phyloP scores from a whole-genome alignment of 768 basidiomycete species.

The Lactarius akahatsu region DNA sequence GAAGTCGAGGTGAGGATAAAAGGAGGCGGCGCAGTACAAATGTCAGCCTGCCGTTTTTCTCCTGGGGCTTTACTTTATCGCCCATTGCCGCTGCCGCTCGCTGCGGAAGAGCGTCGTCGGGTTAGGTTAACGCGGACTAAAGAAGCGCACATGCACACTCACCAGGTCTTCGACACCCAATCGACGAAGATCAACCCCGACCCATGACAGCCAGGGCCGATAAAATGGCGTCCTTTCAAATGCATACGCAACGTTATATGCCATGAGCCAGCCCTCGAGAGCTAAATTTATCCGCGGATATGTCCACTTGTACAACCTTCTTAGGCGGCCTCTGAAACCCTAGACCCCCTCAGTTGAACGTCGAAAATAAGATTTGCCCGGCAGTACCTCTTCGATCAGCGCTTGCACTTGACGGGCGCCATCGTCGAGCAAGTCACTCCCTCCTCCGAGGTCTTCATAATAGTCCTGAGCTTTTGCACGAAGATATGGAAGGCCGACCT shows the following conservation, averaged over 20 bases:
- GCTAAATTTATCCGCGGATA: conserved; percentile 83
- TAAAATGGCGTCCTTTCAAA: conserved; percentile 86
- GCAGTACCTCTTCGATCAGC: conserved; percentile 53
- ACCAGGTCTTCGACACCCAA: conserved; percentile 79
- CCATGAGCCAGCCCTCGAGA: conserved; percentile 80
- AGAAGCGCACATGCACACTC: conserved; percentile 34
- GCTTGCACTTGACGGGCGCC: conserved; percentile 45
- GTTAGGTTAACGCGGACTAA: conserved; percentile 21
- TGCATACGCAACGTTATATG: conserved; percentile 85
- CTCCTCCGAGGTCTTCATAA: conserved; percentile 87
- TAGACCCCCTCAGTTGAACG: conserved; percentile 32
- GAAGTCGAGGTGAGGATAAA: conserved; percentile 53
- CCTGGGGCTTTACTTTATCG: conserved; percentile 28
- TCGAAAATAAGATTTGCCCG: conserved; percentile 12
- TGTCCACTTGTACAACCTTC: conserved; percentile 61
- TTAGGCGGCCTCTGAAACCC: conserved; percentile 54
- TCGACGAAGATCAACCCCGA: conserved; percentile 80
- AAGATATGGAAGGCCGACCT: conserved; percentile 89
- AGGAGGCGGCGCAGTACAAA: conserved; percentile 49
- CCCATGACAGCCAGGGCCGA: conserved; percentile 88
- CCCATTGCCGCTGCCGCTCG: conserved; percentile 32
- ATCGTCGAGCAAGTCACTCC: conserved; percentile 62
- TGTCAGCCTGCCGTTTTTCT: conserved; percentile 40
- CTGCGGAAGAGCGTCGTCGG: conserved; percentile 22
- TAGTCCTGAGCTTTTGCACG: conserved; percentile 88